A percentile compares a stretch with the other conserved stretches of the same genome.
These are phyloP conservation scores for Trametes cubensis DNA, from an alignment of 768 basidiomycete genomes.

Conservation along the genomic window DNA sequence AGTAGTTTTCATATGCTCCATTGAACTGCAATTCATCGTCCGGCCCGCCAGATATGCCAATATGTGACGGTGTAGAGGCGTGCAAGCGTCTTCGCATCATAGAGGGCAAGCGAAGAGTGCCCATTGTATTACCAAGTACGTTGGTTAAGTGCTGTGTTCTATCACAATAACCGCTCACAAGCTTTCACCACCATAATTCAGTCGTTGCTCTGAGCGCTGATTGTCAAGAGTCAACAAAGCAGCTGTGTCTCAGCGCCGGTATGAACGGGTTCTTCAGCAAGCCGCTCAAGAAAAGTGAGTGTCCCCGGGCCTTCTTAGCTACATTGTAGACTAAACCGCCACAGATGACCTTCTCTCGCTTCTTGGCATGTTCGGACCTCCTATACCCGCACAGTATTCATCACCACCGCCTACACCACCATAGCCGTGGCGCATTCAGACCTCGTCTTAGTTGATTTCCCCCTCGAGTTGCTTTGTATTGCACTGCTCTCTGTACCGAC, in stretches of 20 bases:
- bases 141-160: background rate
- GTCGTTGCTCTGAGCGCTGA: constrained; percentile 77
- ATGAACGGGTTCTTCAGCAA: constrained; percentile 81
- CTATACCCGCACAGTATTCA: constrained; percentile 16
- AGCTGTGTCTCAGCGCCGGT: constrained; percentile 74
- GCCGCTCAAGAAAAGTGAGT: constrained; percentile 61
- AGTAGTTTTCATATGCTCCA: constrained; percentile 27
- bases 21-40: background rate
- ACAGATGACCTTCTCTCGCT: constrained; percentile 58
- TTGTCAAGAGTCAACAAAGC: constrained; percentile 76
- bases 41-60: constrained; percentile 62
- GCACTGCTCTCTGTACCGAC: background rate
- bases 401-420: constrained; percentile 20
- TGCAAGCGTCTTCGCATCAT: constrained; percentile 62
- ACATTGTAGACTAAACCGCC: too few relatives aligned
- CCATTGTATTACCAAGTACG: constrained; percentile 59
- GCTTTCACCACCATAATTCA: constrained; percentile 27
- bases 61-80: constrained; percentile 78
- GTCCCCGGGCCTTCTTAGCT: too few relatives aligned
- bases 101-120: constrained; percentile 58
- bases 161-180: background rate
- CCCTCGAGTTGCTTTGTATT: constrained; percentile 12
- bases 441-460: background rate
- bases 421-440: background rate
- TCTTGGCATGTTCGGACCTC: constrained; percentile 53